These are phyloP conservation scores for Cutaneotrichosporon cyanovorans DNA, from an alignment of 1,284 basidiomycete genomes.

Conservation along the genomic window DNA sequence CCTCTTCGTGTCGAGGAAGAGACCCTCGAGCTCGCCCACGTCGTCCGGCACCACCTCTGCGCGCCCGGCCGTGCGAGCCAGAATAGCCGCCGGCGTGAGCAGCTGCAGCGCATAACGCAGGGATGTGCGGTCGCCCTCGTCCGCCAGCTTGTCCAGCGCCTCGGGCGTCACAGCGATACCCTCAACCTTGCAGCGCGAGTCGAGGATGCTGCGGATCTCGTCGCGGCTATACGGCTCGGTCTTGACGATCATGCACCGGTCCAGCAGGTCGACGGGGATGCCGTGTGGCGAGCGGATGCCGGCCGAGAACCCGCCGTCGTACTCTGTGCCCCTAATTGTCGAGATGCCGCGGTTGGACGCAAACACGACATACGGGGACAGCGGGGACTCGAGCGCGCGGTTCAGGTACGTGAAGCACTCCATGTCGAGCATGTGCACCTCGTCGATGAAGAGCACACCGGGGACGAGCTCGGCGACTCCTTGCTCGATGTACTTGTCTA, in stretches of 20 bases:
- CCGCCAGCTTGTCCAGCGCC: conserved; percentile 72
- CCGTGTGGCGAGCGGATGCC: conserved; percentile 91
- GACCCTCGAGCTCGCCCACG: conserved; percentile 80
- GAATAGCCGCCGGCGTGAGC: conserved; percentile 84
- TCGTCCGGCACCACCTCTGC: conserved; percentile 77
- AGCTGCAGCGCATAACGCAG: conserved; percentile 90
- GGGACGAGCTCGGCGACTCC: conserved; percentile 96
- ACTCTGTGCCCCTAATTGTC: conserved; percentile 78
- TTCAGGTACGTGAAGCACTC: conserved; percentile 99
- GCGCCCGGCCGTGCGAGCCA: conserved; percentile 68
- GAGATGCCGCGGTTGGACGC: conserved; percentile 92
- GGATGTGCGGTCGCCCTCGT: conserved; percentile 74
- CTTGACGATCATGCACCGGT: conserved; percentile 94
- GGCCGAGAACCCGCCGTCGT: conserved; percentile 47
- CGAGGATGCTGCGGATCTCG: conserved; percentile 80
- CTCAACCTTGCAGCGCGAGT: conserved; percentile 77
- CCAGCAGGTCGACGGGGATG: conserved; percentile 85
- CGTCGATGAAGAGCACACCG: conserved; percentile 97
- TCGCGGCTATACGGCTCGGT: conserved; percentile 77
- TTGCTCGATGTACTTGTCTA: conserved; percentile 94
- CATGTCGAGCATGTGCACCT: conserved; percentile 99
- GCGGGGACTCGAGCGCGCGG: conserved; percentile 85
- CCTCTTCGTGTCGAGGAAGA: conserved; percentile 86
- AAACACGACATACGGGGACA: conserved; percentile 94
- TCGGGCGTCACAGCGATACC: conserved; percentile 68